These are phyloP conservation scores for Solanum medicagineum DNA, from an alignment of 257 asterid genomes.

Conservation along the genomic window DNA sequence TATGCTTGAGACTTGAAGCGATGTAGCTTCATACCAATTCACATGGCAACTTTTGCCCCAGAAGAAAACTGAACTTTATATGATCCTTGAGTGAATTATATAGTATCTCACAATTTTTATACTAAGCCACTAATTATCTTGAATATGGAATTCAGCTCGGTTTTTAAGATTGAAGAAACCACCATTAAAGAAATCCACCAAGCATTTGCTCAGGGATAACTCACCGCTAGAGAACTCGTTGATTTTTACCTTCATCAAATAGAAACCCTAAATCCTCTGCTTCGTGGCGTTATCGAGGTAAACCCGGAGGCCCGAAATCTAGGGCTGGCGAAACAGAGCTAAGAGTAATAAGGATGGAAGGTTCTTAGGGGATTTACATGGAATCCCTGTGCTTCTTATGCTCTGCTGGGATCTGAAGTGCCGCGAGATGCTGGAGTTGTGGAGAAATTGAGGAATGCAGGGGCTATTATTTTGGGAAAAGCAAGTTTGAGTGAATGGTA, in stretches of 20 bases:
- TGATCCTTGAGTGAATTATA: no score
- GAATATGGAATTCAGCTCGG: background rate
- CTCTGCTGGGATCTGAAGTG: conserved; percentile 41
- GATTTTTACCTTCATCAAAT: conserved; percentile 35
- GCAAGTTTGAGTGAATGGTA: conserved; percentile 73
- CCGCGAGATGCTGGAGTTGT: conserved; percentile 63
- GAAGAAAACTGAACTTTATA: background rate
- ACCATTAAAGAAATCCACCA: conserved; percentile 26
- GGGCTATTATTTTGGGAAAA: conserved; percentile 72
- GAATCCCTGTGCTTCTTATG: conserved; percentile 75
- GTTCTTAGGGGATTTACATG: conserved; percentile 23
- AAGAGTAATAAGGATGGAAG: background rate
- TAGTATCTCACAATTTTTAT: background rate
- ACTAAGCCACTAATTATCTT: background rate
- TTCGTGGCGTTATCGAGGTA: conserved; percentile 47
- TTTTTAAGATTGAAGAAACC: conserved; percentile 37
- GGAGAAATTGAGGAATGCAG: conserved; percentile 42
- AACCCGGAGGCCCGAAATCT: conserved; percentile 45
- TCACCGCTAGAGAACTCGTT: conserved; percentile 26
- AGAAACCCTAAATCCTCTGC: conserved; percentile 44
- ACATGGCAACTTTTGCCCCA: background rate
- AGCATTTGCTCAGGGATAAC: conserved; percentile 15
- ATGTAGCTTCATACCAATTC: background rate
- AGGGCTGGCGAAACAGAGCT: conserved; percentile 31
- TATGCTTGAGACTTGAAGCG: background rate